These are phyloP conservation scores for Glaciozyma martinii DNA, from an alignment of 768 basidiomycete species.

Conservation along the genomic window DNA sequence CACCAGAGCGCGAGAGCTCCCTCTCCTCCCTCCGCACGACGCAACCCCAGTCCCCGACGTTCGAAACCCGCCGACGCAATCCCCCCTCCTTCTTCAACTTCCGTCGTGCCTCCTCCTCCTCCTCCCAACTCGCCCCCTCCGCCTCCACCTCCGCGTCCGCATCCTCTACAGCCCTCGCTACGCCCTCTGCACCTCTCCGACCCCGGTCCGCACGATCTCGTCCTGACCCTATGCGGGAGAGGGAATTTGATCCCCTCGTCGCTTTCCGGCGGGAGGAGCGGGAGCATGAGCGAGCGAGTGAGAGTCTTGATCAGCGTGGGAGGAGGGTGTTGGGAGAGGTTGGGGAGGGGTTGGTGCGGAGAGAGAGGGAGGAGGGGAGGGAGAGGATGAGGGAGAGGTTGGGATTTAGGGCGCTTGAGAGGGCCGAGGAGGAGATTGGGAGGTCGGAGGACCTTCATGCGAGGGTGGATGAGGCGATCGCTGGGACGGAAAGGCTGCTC, in stretches of 20 bases:
- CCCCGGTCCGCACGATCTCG: background rate
- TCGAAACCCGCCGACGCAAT: too few species aligned
- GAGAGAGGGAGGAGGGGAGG: background rate
- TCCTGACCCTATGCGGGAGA: background rate
- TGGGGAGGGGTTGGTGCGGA: conserved; percentile 2
- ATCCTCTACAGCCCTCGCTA: too few species aligned
- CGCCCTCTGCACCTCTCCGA: background rate
- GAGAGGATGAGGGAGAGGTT: too few species aligned
- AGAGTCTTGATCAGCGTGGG: background rate
- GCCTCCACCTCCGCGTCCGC: too few species aligned
- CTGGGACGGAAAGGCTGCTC: conserved; percentile 6
- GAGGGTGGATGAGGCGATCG: conserved; percentile 7
- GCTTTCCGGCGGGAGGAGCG: conserved; percentile 1
- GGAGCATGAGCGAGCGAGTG: background rate
- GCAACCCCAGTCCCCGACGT: too few species aligned
- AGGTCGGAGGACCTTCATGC: background rate
- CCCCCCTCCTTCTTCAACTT: too few species aligned
- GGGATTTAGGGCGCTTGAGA: too few species aligned
- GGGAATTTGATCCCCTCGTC: background rate
- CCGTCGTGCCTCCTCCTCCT: too few species aligned
- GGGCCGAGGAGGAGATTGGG: background rate
- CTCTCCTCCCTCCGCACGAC: too few species aligned
- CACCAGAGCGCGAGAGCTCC: too few species aligned
- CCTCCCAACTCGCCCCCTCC: too few species aligned
- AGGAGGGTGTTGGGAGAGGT: conserved; percentile 8